Evolutionary conservation across 2,329 filamentous ascomycete species (phyloP).

Genomic region (Zasmidium cellare): DNA sequence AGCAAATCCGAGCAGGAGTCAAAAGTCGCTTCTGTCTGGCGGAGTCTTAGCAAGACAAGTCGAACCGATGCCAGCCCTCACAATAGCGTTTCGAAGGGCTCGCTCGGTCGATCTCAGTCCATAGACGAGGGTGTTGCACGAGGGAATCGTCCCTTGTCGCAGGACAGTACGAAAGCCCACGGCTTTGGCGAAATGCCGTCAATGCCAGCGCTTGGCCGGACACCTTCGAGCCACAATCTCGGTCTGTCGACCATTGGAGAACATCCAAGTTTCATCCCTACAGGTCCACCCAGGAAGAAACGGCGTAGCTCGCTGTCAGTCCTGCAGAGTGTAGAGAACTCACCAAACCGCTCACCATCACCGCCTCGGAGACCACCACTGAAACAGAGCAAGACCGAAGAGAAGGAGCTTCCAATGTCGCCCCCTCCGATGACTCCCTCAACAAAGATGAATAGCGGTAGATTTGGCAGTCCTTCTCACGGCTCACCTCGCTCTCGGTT

Average conservation of each 20-base stretch:
- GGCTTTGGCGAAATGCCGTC: conserved; percentile 6
- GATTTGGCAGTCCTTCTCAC: conserved; percentile 42
- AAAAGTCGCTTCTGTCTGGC: conserved; percentile 75
- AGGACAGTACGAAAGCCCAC: conserved; percentile 48
- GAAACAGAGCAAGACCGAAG: conserved; percentile 21
- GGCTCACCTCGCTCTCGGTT: conserved; percentile 34
- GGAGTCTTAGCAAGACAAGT: conserved; percentile 80
- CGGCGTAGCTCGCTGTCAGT: conserved; percentile 90
- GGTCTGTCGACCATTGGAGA: conserved; percentile 54
- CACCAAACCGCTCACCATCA: conserved; percentile 26
- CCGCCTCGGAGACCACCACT: conserved; percentile 24
- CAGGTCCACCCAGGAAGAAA: conserved; percentile 66
- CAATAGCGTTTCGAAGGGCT: conserved; percentile 66
- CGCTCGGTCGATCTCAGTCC: conserved; percentile 70
- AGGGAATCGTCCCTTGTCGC: conserved; percentile 55
- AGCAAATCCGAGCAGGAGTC: conserved; percentile 71
- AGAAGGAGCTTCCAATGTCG: conserved; percentile 37
- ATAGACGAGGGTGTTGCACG: conserved; percentile 65
- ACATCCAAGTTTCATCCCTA: conserved; percentile 45
- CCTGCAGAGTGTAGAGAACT: conserved; percentile 66
- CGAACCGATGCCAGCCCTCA: conserved; percentile 61
- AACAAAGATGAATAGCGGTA: conserved; percentile 38
- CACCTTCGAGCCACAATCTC: conserved; percentile 26
- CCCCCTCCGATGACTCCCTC: conserved; percentile 36
- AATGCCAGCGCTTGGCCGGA: conserved; percentile 17